These are phyloP conservation scores for Zostera marina DNA, from an alignment of 116 monocot species.

Conservation along the genomic window DNA sequence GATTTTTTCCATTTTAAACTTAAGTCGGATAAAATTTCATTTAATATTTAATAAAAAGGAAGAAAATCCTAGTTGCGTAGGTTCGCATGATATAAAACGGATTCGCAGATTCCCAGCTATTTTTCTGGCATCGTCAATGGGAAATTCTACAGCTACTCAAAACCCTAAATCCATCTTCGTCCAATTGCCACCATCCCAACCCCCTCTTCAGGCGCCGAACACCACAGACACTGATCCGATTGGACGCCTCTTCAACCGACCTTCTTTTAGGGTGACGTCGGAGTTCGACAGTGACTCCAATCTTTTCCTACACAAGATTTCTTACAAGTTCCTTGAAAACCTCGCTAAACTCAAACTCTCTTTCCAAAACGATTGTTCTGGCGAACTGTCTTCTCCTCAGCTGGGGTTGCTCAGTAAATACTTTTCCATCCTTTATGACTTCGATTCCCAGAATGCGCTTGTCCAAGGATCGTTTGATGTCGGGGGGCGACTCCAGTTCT, in stretches of 20 bases:
- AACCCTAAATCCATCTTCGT: conserved; percentile 1
- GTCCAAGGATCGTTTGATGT: conserved; percentile 44
- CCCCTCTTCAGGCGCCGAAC: neutral
- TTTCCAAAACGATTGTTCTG: conserved; percentile 43
- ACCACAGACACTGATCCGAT: neutral
- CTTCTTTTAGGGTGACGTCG: conserved; percentile 52
- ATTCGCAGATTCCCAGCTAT: neutral
- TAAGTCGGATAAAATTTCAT: no score
- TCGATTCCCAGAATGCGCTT: conserved; percentile 44
- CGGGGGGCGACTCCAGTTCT: conserved; percentile 24
- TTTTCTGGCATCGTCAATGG: neutral
- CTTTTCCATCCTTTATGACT: conserved; percentile 50
- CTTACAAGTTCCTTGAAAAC: conserved; percentile 54
- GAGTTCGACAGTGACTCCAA: conserved; percentile 73
- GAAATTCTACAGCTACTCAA: neutral
- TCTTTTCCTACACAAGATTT: conserved; percentile 63
- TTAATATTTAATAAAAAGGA: no score
- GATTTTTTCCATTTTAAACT: no score
- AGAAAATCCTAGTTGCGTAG: no score
- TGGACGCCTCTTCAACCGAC: conserved; percentile 12
- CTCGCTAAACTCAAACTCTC: conserved; percentile 84
- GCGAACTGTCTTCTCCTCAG: conserved; percentile 40
- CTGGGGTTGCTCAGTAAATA: conserved; percentile 45
- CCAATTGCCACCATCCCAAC: conserved; percentile 2
- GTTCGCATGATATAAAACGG: no score